phyloP scores from a whole-genome alignment of 73 alveolate genomes.

The Tetrahymena elliotti region DNA sequence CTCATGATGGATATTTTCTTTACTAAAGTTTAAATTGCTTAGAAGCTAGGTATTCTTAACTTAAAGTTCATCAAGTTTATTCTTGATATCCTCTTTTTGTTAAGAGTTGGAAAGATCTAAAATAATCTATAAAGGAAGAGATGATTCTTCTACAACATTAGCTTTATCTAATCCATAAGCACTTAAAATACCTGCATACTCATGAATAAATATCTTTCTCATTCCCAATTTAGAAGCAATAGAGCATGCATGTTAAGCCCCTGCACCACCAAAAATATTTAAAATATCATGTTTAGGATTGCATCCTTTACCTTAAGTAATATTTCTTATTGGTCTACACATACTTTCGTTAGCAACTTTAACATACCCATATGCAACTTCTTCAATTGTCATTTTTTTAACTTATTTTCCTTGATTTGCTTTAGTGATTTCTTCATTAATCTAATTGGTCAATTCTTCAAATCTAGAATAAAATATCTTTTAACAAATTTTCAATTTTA shows the following conservation, averaged over 20 bases:
- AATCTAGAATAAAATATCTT: not conserved
- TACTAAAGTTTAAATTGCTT: not conserved
- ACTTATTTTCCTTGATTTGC: not conserved
- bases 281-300: conserved; percentile 64
- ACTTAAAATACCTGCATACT: conserved; percentile 44
- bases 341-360: conserved; percentile 87
- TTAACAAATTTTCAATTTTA: conserved; percentile 15
- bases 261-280: conserved; percentile 88
- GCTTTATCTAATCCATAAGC: conserved; percentile 40
- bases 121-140: not conserved
- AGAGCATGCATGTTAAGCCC: conserved; percentile 85
- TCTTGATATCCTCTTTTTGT: not conserved
- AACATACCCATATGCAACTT: conserved; percentile 69
- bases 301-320: conserved; percentile 74
- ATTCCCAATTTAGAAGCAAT: conserved; percentile 73
- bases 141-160: not conserved
- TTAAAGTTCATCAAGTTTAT: conserved; percentile 31
- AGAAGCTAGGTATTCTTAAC: not conserved
- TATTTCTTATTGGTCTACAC: conserved; percentile 80
- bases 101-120: not conserved
- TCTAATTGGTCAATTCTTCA: not conserved
- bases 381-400: conserved; percentile 2
- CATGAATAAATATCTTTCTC: conserved; percentile 56
- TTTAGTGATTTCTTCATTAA: not conserved
- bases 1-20: not conserved